phyloP scores from a whole-genome alignment of 306 rosid species.

The Pachyrhizus erosus region DNA sequence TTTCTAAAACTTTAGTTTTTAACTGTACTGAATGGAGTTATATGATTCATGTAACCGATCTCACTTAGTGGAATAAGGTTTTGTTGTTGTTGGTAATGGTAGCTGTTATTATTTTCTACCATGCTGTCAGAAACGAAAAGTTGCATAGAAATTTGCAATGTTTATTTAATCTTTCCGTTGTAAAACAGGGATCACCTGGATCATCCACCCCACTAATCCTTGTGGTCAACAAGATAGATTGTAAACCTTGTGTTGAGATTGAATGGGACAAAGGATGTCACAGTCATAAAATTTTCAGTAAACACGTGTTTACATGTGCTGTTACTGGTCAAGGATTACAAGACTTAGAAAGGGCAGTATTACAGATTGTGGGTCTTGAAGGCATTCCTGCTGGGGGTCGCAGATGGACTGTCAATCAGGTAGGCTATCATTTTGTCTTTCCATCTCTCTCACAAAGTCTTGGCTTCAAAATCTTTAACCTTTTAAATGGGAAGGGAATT shows the following conservation, averaged over 20 bases:
- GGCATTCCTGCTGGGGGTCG: slow-evolving; percentile 73
- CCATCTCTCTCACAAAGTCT: not conserved
- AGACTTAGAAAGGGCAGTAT: slow-evolving; percentile 78
- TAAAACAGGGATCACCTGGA: slow-evolving; percentile 66
- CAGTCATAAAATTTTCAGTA: slow-evolving; percentile 52
- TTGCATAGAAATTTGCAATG: not conserved
- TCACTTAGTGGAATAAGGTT: too few species aligned
- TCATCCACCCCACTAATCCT: slow-evolving; percentile 80
- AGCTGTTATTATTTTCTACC: slow-evolving; percentile 23
- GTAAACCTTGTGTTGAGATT: slow-evolving; percentile 55
- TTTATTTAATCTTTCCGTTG: slow-evolving; percentile 39
- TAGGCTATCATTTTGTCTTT: slow-evolving; percentile 30
- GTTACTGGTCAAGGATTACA: slow-evolving; percentile 88
- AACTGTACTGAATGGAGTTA: too few species aligned
- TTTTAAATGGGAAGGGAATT: slow-evolving; percentile 22
- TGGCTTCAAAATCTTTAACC: not conserved
- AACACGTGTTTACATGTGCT: slow-evolving; percentile 82
- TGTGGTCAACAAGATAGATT: slow-evolving; percentile 87
- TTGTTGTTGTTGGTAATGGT: too few species aligned
- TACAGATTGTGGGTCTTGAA: slow-evolving; percentile 80
- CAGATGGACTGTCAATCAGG: slow-evolving; percentile 95
- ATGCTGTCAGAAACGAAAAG: slow-evolving; percentile 21
- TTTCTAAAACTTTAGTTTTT: too few species aligned
- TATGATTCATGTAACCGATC: too few species aligned
- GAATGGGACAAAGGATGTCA: slow-evolving; percentile 47